phyloP scores from a whole-genome alignment of 176 grass and related monocot species.

The Oryza officinalis region DNA sequence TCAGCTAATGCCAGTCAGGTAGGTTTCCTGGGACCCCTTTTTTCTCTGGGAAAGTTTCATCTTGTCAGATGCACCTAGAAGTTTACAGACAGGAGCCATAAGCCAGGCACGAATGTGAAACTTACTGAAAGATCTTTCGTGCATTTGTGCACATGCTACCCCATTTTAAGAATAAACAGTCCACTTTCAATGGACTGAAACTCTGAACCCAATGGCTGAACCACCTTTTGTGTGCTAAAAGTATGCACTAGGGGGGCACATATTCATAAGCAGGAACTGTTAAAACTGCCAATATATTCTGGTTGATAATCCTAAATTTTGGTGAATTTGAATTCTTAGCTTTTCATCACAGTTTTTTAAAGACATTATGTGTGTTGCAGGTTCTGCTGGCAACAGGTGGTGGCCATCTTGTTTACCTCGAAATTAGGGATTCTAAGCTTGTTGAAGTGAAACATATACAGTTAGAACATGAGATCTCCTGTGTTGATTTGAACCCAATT shows the following conservation, averaged over 20 bases:
- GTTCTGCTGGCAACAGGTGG: slow-evolving; percentile 90
- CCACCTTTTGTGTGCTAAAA: not conserved
- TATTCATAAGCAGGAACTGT: not conserved
- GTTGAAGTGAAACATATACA: slow-evolving; percentile 85
- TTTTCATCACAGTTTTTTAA: slow-evolving; percentile 4
- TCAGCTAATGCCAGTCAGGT: slow-evolving; percentile 94
- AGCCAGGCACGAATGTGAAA: not conserved
- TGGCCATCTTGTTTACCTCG: slow-evolving; percentile 97
- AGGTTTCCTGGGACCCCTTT: not conserved
- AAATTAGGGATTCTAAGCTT: slow-evolving; percentile 78
- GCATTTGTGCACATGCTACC: not conserved
- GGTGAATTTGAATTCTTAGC: slow-evolving; percentile 8
- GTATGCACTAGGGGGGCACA: not conserved
- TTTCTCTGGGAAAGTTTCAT: slow-evolving; percentile 1
- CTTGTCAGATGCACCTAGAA: not conserved
- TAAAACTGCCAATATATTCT: not conserved
- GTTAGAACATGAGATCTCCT: slow-evolving; percentile 93
- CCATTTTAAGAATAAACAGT: not conserved
- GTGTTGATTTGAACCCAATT: slow-evolving; percentile 85
- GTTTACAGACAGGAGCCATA: not conserved
- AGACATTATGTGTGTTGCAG: slow-evolving; percentile 46
- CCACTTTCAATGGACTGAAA: not conserved
- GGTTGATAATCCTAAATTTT: not conserved
- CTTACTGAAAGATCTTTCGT: not conserved
- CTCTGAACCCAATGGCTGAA: not conserved